Conservation (phyloP, 2,329 filamentous ascomycete species). For the Colletotrichum liaoningense region DNA sequence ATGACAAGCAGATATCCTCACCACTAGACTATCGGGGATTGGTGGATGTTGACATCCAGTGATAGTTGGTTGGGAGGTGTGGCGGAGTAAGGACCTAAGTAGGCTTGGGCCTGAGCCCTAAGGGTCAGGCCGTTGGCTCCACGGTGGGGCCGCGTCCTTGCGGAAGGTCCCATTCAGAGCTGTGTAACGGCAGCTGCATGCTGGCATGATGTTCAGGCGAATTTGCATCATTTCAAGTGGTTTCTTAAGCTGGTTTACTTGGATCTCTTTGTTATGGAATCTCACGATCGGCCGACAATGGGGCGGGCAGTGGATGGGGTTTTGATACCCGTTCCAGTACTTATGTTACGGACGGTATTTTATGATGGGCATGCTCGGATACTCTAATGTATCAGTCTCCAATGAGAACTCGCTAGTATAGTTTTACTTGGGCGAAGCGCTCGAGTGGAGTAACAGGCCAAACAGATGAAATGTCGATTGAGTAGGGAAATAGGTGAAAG, state of each 20-base stretch:
- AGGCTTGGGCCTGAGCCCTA: neutral
- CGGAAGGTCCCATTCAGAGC: neutral
- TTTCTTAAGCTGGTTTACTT: neutral
- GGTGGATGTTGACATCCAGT: neutral
- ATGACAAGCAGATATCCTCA: conserved; percentile 30
- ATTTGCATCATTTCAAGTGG: neutral
- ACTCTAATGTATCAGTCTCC: too few species aligned
- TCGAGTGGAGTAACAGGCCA: too few species aligned
- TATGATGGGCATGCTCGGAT: too few species aligned
- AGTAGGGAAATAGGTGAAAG: too few species aligned
- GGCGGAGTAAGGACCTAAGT: fast-evolving
- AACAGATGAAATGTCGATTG: too few species aligned
- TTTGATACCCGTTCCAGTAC: too few species aligned
- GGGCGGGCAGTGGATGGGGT: too few species aligned
- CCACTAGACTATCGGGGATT: conserved; percentile 24
- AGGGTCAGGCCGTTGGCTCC: neutral
- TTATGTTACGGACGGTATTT: too few species aligned
- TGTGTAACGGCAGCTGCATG: neutral
- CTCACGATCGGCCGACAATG: neutral
- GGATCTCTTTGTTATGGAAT: neutral
- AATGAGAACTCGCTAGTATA: too few species aligned
- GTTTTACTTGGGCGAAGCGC: too few species aligned
- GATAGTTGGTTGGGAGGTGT: neutral
- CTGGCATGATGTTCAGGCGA: neutral
- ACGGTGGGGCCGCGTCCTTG: neutral